Evolutionary conservation across 2,329 filamentous ascomycete species (phyloP).

Genomic region (Aureobasidium sp.): DNA sequence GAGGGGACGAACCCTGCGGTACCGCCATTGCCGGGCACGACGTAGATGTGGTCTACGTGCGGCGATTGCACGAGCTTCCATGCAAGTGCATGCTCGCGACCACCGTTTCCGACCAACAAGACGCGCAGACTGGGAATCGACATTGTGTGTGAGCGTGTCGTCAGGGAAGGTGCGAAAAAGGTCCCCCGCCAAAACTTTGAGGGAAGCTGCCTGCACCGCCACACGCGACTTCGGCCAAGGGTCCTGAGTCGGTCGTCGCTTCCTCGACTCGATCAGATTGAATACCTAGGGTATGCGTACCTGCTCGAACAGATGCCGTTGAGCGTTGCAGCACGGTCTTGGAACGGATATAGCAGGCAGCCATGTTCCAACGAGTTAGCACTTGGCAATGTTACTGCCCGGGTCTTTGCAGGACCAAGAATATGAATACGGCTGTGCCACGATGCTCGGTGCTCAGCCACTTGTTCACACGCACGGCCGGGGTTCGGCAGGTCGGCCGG

Average conservation of each 20-base stretch:
- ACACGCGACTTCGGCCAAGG: background rate
- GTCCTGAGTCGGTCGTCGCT: background rate
- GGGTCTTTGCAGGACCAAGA: background rate
- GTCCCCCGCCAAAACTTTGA: slow-evolving; percentile 5
- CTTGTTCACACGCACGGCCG: background rate
- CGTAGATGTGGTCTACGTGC: slow-evolving; percentile 63
- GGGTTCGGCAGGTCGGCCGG: background rate
- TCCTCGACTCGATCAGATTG: background rate
- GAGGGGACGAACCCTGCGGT: slow-evolving; percentile 45
- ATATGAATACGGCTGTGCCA: background rate
- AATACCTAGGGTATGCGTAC: no score
- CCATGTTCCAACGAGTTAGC: background rate
- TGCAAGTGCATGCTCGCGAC: slow-evolving; percentile 85
- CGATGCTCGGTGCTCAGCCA: background rate
- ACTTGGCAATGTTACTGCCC: background rate
- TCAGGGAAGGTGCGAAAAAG: background rate
- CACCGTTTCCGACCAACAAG: slow-evolving; percentile 86
- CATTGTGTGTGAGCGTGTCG: slow-evolving; percentile 15
- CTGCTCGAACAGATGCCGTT: no score
- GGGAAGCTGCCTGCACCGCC: background rate
- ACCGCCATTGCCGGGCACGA: slow-evolving; percentile 75
- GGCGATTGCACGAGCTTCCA: slow-evolving; percentile 87
- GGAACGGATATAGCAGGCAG: background rate
- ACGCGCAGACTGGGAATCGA: slow-evolving; percentile 46
- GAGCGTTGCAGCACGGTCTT: no score